A percentile compares a stretch with the other conserved stretches of the same genome.
Conservation (phyloP, 2,329 filamentous ascomycete species). For the Cytospora paraplurivora region DNA sequence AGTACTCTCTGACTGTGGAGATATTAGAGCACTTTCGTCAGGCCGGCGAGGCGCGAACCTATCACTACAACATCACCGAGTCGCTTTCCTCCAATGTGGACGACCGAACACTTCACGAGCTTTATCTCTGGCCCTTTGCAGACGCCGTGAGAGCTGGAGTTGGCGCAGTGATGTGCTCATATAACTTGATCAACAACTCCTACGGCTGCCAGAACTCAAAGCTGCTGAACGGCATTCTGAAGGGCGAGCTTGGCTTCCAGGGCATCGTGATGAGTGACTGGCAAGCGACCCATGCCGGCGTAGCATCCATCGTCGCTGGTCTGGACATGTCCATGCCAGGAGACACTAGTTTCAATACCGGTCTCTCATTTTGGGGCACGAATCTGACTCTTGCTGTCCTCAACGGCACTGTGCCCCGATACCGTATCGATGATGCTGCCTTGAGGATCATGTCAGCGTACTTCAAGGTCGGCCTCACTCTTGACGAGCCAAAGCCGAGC, state of each 20-base stretch:
- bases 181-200: conserved; percentile 67
- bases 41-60: conserved; percentile 54
- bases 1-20: conserved; percentile 15
- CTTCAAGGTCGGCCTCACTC: conserved; percentile 64
- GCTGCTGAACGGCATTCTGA: conserved; percentile 63
- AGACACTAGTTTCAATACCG: conserved; percentile 75
- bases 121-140: conserved; percentile 67
- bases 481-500: conserved; percentile 63
- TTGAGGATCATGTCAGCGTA: conserved; percentile 76
- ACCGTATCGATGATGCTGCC: conserved; percentile 88
- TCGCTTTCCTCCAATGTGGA: conserved; percentile 55
- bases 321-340: conserved; percentile 90
- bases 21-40: conserved; percentile 70
- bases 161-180: conserved; percentile 53
- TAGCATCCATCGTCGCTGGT: conserved; percentile 60
- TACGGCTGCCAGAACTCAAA: conserved; percentile 69
- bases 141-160: conserved; percentile 61
- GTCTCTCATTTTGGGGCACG: conserved; percentile 75
- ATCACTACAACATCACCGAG: conserved; percentile 65
- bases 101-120: conserved; percentile 62
- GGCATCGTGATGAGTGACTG: conserved; percentile 62
- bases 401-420: conserved; percentile 86
- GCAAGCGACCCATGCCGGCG: conserved; percentile 71
- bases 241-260: conserved; percentile 67
- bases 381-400: conserved; percentile 87